Evolutionary conservation across 257 asterid genomes (phyloP).

Genomic region (Solanum etuberosum): DNA sequence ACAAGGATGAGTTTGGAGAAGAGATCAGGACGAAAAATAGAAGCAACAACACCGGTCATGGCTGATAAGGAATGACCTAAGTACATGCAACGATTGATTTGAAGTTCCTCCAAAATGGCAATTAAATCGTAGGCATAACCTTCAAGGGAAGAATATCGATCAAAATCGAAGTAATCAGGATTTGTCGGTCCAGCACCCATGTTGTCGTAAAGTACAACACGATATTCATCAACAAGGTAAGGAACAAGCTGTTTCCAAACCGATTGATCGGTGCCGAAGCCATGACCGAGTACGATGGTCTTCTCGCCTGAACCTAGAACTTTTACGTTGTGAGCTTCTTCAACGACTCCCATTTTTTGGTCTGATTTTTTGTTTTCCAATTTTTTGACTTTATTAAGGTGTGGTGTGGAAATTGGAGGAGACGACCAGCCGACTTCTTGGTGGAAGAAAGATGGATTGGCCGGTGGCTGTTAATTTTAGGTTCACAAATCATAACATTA

Average conservation of each 20-base stretch:
- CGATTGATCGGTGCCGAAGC: constrained; percentile 45
- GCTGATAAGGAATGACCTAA: constrained; percentile 35
- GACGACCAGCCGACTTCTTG: neutral
- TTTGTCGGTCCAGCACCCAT: constrained; percentile 44
- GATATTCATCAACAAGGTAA: constrained; percentile 25
- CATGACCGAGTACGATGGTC: constrained; percentile 29
- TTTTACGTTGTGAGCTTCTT: constrained; percentile 34
- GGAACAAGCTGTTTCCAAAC: constrained; percentile 39
- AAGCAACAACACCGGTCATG: constrained; percentile 34
- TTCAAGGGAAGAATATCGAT: constrained; percentile 26
- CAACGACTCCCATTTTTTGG: constrained; percentile 13
- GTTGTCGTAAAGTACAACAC: constrained; percentile 30
- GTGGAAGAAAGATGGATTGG: neutral
- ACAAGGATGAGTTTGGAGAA: constrained; percentile 23
- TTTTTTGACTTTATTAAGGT: neutral
- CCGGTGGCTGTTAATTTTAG: neutral
- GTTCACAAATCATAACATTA: neutral
- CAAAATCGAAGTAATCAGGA: constrained; percentile 44
- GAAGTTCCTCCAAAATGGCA: constrained; percentile 29
- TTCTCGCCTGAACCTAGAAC: constrained; percentile 23
- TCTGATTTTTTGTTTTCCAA: neutral
- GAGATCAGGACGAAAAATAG: constrained; percentile 31
- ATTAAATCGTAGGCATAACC: constrained; percentile 34
- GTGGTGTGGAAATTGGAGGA: neutral
- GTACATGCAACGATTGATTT: constrained; percentile 11